Percentiles rank a stretch among this genome's conserved stretches.
phyloP scores from a whole-genome alignment of 2,329 filamentous ascomycete species.

The Dryadomyces quercus-mongolicae region DNA sequence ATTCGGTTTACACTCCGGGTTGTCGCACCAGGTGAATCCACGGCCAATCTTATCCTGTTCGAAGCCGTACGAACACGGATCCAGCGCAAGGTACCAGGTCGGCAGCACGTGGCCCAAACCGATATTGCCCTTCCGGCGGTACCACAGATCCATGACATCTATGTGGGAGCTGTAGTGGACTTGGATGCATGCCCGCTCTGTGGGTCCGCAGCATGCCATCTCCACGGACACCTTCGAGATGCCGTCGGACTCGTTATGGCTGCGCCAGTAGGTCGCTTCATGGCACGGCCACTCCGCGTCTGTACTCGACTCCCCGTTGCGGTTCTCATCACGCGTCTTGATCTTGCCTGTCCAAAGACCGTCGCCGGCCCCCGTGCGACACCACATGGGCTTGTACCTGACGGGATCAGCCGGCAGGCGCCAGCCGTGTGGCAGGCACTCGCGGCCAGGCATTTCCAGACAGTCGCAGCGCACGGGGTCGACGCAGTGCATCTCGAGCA shows the following conservation, averaged over 20 bases:
- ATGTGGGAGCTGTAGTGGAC: background rate
- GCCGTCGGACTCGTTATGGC: background rate
- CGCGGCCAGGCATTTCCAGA: background rate
- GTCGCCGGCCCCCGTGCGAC: background rate
- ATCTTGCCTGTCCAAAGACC: background rate
- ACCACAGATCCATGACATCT: background rate
- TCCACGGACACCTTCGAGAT: background rate
- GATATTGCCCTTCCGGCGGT: background rate
- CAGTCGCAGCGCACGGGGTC: background rate
- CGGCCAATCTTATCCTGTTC: background rate
- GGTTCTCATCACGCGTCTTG: too few species aligned
- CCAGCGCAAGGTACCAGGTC: background rate
- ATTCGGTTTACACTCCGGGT: background rate
- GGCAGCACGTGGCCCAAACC: background rate
- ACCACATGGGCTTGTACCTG: background rate
- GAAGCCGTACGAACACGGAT: background rate
- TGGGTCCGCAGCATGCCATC: background rate
- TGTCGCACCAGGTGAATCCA: background rate
- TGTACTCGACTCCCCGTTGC: background rate
- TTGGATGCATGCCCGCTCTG: background rate
- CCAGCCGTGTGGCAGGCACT: background rate
- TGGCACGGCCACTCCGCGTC: background rate
- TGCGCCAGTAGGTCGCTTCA: background rate
- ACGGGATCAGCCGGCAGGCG: background rate
- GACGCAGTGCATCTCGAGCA: background rate